Evolutionary conservation across 2,329 filamentous ascomycete genomes (phyloP), one percentile per base, ranked within the genome.

Genomic region (Fusarium foetens): DNA sequence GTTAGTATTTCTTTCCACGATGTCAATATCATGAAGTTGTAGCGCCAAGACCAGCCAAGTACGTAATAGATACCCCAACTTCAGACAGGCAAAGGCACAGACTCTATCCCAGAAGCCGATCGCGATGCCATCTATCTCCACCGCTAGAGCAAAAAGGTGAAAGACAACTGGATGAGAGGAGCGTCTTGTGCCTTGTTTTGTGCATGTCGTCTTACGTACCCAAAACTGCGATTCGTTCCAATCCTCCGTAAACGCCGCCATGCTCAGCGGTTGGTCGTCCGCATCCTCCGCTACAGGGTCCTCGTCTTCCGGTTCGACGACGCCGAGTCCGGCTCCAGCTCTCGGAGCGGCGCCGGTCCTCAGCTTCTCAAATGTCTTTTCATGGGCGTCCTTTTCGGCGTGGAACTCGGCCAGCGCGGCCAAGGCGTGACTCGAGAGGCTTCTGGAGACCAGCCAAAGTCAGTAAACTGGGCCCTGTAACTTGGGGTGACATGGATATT

Each of bases 171-270:
- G 63, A 59, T 43, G 21, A 38, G 25, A 27, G 27, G 25, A 14
- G 25, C n/a, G 33, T 10, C 21, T 46, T 39, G 41, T 58, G 38
- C 41, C 41, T 49, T 67, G 57, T 52, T 60, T 62, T 69, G 54
- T 52, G 38, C 57, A 52, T 13, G 29, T 39, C 25, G 36, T 59
- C 54, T 66, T 68, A 78, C 85, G 42, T 84, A 93, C 91, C 93
- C 93, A 96, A 77, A 96, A 96, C 81, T 95, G 93, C 69, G 89
- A 92, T 77, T 92, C 88, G 77, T 95, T 93, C 93, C 93, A 96
- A 80, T 95, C 91, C 81, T 95, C 93, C 3, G 86, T 85, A 76
- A 95, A 96, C 3, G 87, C 84, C 35, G 92, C 89, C 88, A 95
- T 95, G 21, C 83, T 84, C 60, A 88, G 69, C 42, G 80, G 79